Base-by-base conservation (phyloP, 176 grass and related monocot genomes). In the Oryza glaberrima region DNA sequence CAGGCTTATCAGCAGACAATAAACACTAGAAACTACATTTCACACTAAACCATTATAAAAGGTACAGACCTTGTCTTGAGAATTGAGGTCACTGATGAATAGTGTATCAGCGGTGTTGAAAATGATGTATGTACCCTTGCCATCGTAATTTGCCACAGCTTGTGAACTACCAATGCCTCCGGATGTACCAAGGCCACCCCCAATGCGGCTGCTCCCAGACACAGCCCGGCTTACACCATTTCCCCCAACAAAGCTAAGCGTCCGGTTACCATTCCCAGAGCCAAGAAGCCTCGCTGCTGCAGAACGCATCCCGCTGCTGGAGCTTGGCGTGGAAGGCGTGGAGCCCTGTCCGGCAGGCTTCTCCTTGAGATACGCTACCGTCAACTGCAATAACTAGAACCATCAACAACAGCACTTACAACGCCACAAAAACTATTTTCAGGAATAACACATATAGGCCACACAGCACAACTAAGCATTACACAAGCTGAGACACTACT, bases 261-360 rank as follows among this genome's bases (percentile, higher is more conserved):
- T 79, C 79, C 92, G 83, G 67, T 81, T 92, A 7, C 91, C 91
- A 11, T 96, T 99, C 49, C 96, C 96, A 2, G 81, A 63, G 69
- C 96, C 93, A 28, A 99, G 91, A 22, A 99, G 69, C 88, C 91
- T 99, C n/a, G 96, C 96, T 34, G 96, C 96, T 0, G 96, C 96
- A 2, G 93, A 99, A 54, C 91, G 87, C 90, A 99, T 89, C 72
- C 96, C 94, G 19, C 91, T 87, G 58, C 91, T 81, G 16, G 96
- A 91, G 63, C 84, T 99, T 46, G 93, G 86, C 10, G 88, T 91
- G 26, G 96, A 89, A 5, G 93, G 90, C 3, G 90, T 69, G 35
- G 91, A 92, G 72, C 77, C 82, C 74, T 92, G 96, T 72, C 75
- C 91, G 34, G 96, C 65, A 38, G 91, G 79, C 63, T 94, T 96